Percentiles rank a stretch among this genome's conserved stretches.
These are phyloP conservation scores for Penstemon barbatus DNA, from an alignment of 257 asterid genomes.

Conservation along the genomic window DNA sequence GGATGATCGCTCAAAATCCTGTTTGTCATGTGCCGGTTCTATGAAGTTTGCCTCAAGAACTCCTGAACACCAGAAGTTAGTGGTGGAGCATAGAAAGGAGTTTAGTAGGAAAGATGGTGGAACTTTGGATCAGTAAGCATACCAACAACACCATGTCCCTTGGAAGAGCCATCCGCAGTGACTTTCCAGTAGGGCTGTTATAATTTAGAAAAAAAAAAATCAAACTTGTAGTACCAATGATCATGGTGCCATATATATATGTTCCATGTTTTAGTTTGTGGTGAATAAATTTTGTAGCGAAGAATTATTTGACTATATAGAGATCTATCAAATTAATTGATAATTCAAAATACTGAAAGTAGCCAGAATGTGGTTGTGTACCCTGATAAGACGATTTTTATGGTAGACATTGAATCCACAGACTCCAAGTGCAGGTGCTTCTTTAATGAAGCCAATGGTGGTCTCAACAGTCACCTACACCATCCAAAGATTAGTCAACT, in stretches of 20 bases:
- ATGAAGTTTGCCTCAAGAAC: constrained; percentile 91
- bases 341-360: constrained; percentile 17
- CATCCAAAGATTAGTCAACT: constrained; percentile 22
- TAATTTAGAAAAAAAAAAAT: constrained; percentile 26
- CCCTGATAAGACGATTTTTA: constrained; percentile 94
- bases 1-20: constrained; percentile 89
- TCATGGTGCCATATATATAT: constrained; percentile 5
- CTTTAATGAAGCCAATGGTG: constrained; percentile 78
- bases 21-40: constrained; percentile 98
- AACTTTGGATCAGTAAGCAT: constrained; percentile 33
- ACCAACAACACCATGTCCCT: constrained; percentile 88
- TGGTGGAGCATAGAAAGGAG: neutral
- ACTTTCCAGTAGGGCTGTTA: constrained; percentile 96
- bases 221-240: neutral
- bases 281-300: neutral
- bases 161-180: constrained; percentile 73
- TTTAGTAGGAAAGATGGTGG: constrained; percentile 7
- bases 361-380: constrained; percentile 29
- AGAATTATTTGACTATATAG: too few relatives aligned
- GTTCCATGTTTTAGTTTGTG: neutral
- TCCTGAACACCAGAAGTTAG: constrained; percentile 52
- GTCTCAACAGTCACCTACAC: constrained; percentile 64
- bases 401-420: constrained; percentile 89
- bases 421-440: constrained; percentile 66
- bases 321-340: neutral